Base-by-base conservation (phyloP, 345 rosid genomes). In the Euphorbia tirucalli region DNA sequence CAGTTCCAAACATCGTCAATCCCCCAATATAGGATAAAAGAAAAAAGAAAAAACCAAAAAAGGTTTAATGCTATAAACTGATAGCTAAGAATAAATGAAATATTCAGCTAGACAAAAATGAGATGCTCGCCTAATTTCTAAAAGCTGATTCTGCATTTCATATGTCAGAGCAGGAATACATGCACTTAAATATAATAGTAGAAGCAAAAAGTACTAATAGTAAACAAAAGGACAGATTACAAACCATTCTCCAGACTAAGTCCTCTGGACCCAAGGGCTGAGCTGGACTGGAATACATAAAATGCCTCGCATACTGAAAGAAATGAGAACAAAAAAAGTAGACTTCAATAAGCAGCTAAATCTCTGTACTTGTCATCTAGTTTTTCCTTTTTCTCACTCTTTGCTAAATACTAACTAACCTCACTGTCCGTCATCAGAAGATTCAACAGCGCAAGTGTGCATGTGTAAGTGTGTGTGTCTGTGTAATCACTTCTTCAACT, bases 221-320 rank as follows among this genome's bases (percentile, higher is more conserved):
- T 41, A 41, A 46, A 68, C 16, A 15, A 43, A 31, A 10, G 57
- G 65, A 72, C 16, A 66, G 74, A 25, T 56, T 25, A 83, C 92
- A 14, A 70, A 95, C 96, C 99, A 96, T 89, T 86, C 94, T 86
- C 99, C 99, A 96, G 59, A 83, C 85, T 75, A 96, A 80, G 82
- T 96, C 99, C 83, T 96, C 99, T 4, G 98, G 96, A 74, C 99
- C 99, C 84, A 89, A 77, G 19, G 91, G 95, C 74, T 82, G 96
- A 70, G 98, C 98, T 73, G 98, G 99, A 80, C 77, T 87, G 65
- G 99, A 90, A 82, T 89, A 93, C 31, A 95, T 19, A 75, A 93
- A 92, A 86, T 95, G 94, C 78, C 81, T 83, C 2, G 97, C 83
- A 81, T 87, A 85, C 98, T 95, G 90, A 41, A 74, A 74, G 32